Base-by-base conservation (phyloP, 495 filamentous ascomycete species). In the Aspergillus indologenus region DNA sequence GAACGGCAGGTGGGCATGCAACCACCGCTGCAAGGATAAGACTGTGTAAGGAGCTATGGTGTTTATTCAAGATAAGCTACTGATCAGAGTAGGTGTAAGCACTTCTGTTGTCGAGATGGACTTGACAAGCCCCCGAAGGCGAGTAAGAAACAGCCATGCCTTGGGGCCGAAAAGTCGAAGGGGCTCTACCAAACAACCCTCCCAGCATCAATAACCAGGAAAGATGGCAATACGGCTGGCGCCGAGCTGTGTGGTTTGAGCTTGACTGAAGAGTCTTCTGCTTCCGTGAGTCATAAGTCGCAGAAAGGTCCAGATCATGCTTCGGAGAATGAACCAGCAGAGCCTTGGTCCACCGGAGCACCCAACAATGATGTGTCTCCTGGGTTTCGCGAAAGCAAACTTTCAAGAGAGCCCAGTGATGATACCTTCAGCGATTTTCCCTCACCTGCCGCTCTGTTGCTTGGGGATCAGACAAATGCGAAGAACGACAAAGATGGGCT, bases 1-100 rank as follows among this genome's bases (percentile, higher is more conserved):
- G 0, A 97, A 92, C 71, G 94, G 92, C 0, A 94, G 85, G 64
- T 97, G 89, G 87, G 81, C 81, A 45, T 98, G 93, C 73, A 91
- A 92, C 57, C 93, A 98, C 64, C 77, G 71, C 40, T 98, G 91
- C 67, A 90, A 86, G 40, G 82, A 90, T 59, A 88, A 87, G 60
- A 86, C 81, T n/a, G 84, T 75, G 71, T 83, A 74, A 55, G 71
- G 48, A 15, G 8, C 8, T 45, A 9, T 17, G 3, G 1, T 20
- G 45, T 21, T 34, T 57, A n/a, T 1, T 34, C 20, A 8, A 40
- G 31, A 21, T 5, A 19, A 44, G 11, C 5, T 40, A 21, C 40
- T 44, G n/a, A 47, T 5, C 46, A 53, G 31, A 21, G 6, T 54
- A 86, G 84, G 44, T 91, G 88, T 72, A 90, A 87, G 64, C 94